Base-by-base conservation (phyloP, 202 grass and related monocot species). In the Saccharum hybrid region DNA sequence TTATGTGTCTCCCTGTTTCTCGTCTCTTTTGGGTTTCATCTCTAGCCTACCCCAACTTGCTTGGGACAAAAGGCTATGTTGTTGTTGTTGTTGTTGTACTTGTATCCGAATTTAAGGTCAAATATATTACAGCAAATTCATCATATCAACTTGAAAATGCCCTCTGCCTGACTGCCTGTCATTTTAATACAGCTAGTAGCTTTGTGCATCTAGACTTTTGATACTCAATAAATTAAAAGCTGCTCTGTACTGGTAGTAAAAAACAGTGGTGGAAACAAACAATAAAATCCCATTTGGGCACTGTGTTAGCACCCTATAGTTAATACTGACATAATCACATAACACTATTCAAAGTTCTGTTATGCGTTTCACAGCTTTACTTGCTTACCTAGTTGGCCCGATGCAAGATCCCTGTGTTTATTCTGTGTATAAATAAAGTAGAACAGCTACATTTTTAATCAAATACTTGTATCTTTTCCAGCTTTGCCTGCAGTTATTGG, bases 401-500 rank as follows among this genome's bases (percentile, higher is more conserved):
- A 52, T 74, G 41, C 34, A 80, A 36, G 67, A 61, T 23, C 52
- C 48, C 36, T 22, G 11, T 66, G 6, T 68, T 72, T 74, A 38
- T 52, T 45, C 19, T 56, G 38, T 15, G 46, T 57, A 15, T 57
- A 57, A 26, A 26, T 81, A 62, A 40, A 48, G 39, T 43, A 75
- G 18, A 71, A 23, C 26, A 83, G 4, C 6, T n/a, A 26, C 43
- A 77, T 78, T 86, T 89, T 12, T 83, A 64, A 86, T 61, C 18
- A 78, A 49, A 73, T 28, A 36, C 61, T 88, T 14, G 2, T 30
- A 54, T 82, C 69, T 66, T 71, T 80, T 93, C 10, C 73, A 94
- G 95, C 82, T 36, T 68, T 97, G 79, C 36, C 71, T 64, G 86
- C 90, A 1, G 87, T 92, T 34, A 84, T 94, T 19, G 95, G 95